These are phyloP conservation scores for Penicillium chermesinum DNA, from an alignment of 495 filamentous ascomycete genomes.

Conservation along the genomic window DNA sequence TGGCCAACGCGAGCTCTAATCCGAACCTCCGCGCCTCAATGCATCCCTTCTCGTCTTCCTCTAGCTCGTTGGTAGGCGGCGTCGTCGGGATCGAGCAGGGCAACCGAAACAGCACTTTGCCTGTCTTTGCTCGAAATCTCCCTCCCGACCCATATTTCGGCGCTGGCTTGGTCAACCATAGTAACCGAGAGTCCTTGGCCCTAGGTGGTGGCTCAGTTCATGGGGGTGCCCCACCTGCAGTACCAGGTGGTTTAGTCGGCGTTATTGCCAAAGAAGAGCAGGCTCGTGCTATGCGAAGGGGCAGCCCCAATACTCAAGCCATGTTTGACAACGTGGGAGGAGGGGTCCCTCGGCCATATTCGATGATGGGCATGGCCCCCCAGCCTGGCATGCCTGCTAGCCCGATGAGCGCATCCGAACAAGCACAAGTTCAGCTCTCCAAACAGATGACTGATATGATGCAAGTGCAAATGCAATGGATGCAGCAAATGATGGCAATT, in stretches of 20 bases:
- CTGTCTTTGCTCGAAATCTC: constrained; percentile 80
- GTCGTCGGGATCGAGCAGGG: constrained; percentile 34
- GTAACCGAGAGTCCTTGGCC: constrained; percentile 72
- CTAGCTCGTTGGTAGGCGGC: constrained; percentile 39
- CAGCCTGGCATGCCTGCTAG: background rate
- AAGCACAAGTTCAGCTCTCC: constrained; percentile 75
- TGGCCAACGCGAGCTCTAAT: constrained; percentile 58
- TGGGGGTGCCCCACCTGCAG: constrained; percentile 36
- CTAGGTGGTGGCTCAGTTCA: constrained; percentile 58
- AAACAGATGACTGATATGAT: constrained; percentile 87
- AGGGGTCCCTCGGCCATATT: constrained; percentile 42
- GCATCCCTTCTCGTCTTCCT: constrained; percentile 31
- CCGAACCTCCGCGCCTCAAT: constrained; percentile 44
- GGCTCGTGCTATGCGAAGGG: constrained; percentile 67
- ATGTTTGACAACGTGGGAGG: constrained; percentile 30
- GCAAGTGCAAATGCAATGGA: constrained; percentile 89
- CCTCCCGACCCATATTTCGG: constrained; percentile 88
- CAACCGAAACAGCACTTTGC: constrained; percentile 50
- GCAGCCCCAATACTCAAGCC: constrained; percentile 64
- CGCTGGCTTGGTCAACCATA: constrained; percentile 67
- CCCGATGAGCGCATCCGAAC: constrained; percentile 53
- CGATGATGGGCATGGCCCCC: constrained; percentile 30
- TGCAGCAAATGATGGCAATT: constrained; percentile 76
- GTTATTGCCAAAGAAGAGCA: constrained; percentile 86
- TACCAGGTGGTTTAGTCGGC: constrained; percentile 74